phyloP scores from a whole-genome alignment of 371 early-diverging fungal genomes.

The Phascolomyces articulosus region DNA sequence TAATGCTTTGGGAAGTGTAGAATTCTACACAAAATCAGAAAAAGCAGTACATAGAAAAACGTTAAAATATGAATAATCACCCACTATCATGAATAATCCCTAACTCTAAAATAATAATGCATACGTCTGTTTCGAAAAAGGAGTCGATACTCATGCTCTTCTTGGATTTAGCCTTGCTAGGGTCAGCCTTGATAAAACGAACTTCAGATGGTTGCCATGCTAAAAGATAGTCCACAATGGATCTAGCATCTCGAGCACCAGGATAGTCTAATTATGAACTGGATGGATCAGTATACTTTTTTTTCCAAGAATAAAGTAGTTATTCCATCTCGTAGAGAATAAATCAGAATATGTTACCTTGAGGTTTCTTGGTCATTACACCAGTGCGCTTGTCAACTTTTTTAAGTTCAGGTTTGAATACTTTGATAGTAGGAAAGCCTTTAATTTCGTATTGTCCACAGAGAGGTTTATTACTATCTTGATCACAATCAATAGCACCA shows the following conservation, averaged over 20 bases:
- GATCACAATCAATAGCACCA: conserved; percentile 91
- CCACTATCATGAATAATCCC: too few species aligned
- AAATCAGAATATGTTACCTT: conserved; percentile 45
- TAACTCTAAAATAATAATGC: conserved; percentile 2
- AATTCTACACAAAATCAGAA: conserved; percentile 24
- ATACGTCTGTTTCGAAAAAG: conserved; percentile 53
- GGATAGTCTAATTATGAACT: conserved; percentile 89
- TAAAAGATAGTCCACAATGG: conserved; percentile 73
- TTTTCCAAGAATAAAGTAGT: too few species aligned
- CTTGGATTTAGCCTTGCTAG: conserved; percentile 54
- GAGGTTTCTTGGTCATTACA: conserved; percentile 47
- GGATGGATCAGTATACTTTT: neutral
- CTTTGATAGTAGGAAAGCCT: conserved; percentile 96
- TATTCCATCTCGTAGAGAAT: neutral
- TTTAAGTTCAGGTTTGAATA: conserved; percentile 62
- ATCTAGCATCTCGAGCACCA: conserved; percentile 79
- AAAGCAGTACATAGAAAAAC: neutral
- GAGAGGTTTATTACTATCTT: conserved; percentile 69
- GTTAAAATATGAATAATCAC: neutral
- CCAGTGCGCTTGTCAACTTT: conserved; percentile 58
- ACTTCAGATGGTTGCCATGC: conserved; percentile 64
- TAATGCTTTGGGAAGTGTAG: conserved; percentile 65
- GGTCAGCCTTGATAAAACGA: conserved; percentile 50
- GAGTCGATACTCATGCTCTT: conserved; percentile 58
- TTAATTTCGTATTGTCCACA: conserved; percentile 81